Base-by-base conservation (phyloP, 139 green algal genomes). In the Zygnema circumcarinatum region DNA sequence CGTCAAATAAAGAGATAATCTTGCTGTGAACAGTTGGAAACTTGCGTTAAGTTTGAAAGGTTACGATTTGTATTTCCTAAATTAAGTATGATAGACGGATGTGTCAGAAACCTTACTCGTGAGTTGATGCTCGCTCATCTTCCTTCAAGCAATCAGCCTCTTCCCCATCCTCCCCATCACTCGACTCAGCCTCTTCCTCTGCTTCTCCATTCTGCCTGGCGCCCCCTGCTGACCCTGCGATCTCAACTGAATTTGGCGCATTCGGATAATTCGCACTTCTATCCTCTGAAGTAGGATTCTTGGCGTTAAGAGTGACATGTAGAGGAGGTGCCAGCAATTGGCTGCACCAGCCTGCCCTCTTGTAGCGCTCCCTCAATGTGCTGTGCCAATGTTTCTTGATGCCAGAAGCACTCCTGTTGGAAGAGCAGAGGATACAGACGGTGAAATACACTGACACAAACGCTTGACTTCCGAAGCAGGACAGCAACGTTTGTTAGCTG, bases 381-480 rank as follows among this genome's bases (percentile, higher is more conserved):
- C 79, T 83, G 11, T 86, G 79, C 79, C 79, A 86, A 29, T 86
- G 79, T 68, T 86, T 86, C 42, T 86, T 86, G 79, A 82, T 86
- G 42, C 2, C 42, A 16, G 36, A 29, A 2, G 79, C 79, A 33
- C 31, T 83, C 67, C 79, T 86, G 79, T 16, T 75, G 33, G 22
- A 80, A n/a, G 16, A 56, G 16, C 69, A 3, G 69, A 11, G 16
- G 7, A 25, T 16, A 62, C 47, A 62, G 47, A 62, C 47, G 47
- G 16, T 7, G 16, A 62, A 62, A 62, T n/a, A n/a, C n/a, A n/a
- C n/a, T n/a, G n/a, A n/a, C 29, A 72, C 29, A n/a, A 72, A 72
- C 29, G 56, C 29, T n/a, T 72, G 29, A n/a, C 56, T 72, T 72
- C 56, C 56, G 56, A 72, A 72, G n/a, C 56, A 72, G n/a, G 56